These are phyloP conservation scores for Daldinia eschscholtzii DNA, from an alignment of 2,329 filamentous ascomycete species.

Conservation along the genomic window DNA sequence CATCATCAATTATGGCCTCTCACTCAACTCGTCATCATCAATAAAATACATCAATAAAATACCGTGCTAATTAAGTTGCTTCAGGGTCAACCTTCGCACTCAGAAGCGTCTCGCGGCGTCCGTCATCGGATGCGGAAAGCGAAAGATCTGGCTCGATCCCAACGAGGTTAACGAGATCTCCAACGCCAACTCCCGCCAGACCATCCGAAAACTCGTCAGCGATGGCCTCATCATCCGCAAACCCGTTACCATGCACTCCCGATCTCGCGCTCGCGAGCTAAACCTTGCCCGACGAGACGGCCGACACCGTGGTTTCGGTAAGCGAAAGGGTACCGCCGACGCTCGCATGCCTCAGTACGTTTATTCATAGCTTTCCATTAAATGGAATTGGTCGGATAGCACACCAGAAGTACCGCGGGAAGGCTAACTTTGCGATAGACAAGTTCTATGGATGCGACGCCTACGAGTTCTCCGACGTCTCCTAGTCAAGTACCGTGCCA, in stretches of 20 bases:
- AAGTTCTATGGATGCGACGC: slow-evolving; percentile 99
- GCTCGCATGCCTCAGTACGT: slow-evolving; percentile 98
- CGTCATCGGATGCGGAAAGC: slow-evolving; percentile 98
- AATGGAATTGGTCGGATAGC: neutral
- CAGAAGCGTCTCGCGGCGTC: slow-evolving; percentile 99
- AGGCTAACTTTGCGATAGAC: slow-evolving; percentile 65
- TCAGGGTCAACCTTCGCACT: slow-evolving; percentile 98
- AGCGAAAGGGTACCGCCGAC: slow-evolving; percentile 99
- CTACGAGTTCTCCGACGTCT: slow-evolving; percentile 99
- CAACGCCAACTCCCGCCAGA: slow-evolving; percentile 99
- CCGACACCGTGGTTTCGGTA: slow-evolving; percentile 99
- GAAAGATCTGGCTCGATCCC: slow-evolving; percentile 99
- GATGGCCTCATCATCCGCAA: slow-evolving; percentile 99
- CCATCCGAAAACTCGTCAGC: slow-evolving; percentile 98
- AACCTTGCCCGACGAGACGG: slow-evolving; percentile 94
- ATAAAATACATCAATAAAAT: slow-evolving; percentile 19
- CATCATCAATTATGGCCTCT: slow-evolving; percentile 25
- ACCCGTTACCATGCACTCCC: slow-evolving; percentile 99
- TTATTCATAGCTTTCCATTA: slow-evolving; percentile 20
- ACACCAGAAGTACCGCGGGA: neutral
- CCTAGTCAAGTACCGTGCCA: slow-evolving; percentile 99
- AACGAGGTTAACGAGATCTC: slow-evolving; percentile 99
- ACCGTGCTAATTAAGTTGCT: slow-evolving; percentile 32
- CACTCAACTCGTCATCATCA: slow-evolving; percentile 23
- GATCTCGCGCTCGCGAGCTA: slow-evolving; percentile 94